Base-by-base conservation (phyloP, 2,329 filamentous ascomycete species). In the Hymenoscyphus scutula region DNA sequence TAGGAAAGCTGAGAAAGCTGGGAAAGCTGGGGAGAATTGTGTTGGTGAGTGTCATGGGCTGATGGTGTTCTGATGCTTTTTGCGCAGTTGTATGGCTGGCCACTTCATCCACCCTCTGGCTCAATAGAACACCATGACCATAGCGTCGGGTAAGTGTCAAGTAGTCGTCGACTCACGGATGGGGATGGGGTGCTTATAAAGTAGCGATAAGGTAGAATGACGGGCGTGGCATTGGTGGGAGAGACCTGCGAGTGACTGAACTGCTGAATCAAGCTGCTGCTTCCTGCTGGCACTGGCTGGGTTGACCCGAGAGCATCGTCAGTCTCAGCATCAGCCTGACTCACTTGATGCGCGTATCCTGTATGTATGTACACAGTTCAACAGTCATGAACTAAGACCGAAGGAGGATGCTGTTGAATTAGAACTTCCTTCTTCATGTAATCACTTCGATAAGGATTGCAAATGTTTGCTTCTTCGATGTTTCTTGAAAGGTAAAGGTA, bases 271-370 rank as follows among this genome's bases (percentile, higher is more conserved):
- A 17, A 38, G 58, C 15, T 13, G n/a, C n/a, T n/a, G n/a, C n/a
- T n/a, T n/a, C n/a, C n/a, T n/a, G n/a, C n/a, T n/a, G n/a, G n/a
- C n/a, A n/a, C 8, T 8, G 32, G 32, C 34, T 56, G 58, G 32
- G 27, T 55, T 60, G 45, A 37, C 45, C 32, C 53, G 27, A 34
- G 51, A 60, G 45, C 23, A n/a, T n/a, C n/a, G n/a, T n/a, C n/a
- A n/a, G n/a, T n/a, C n/a, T 56, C 30, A 45, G 59, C 25, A 30
- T 59, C 57, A 53, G 45, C 58, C 59, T 61, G 59, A 61, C 59
- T 61, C 59, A 61, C 59, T 34, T 13, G 11, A 1, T 15, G 32
- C 32, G 15, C 32, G 19, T 23, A 19, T n/a, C n/a, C n/a, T n/a
- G n/a, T n/a, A n/a, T n/a, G n/a, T n/a, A n/a, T n/a, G n/a, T n/a